Conservation (phyloP, 1,284 basidiomycete species). For the Ceratobasidium theobromae region DNA sequence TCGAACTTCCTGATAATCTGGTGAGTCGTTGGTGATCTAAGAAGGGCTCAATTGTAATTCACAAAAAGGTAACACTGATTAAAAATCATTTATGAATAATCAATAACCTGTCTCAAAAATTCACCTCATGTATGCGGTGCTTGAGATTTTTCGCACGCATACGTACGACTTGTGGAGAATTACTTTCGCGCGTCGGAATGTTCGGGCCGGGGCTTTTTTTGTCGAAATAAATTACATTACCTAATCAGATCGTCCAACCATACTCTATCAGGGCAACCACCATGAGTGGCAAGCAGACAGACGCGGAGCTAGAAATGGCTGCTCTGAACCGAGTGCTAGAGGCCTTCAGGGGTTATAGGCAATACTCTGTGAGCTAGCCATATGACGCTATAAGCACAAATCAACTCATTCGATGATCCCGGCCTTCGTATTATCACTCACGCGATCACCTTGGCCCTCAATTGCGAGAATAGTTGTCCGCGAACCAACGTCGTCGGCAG, state of each 20-base stretch:
- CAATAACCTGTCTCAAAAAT: no score
- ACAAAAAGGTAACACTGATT: no score
- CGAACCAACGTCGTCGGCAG: slow-evolving; percentile 72
- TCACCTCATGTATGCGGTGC: no score
- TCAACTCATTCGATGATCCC: neutral
- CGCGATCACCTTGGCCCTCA: neutral
- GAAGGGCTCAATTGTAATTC: no score
- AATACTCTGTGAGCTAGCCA: slow-evolving; percentile 10
- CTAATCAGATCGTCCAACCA: slow-evolving; percentile 7
- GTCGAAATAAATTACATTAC: neutral
- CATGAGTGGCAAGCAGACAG: slow-evolving; percentile 26
- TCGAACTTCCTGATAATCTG: no score
- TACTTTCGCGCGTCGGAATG: neutral
- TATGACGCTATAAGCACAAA: neutral
- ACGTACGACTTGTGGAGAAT: neutral
- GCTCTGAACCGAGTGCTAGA: slow-evolving; percentile 24
- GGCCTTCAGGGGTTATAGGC: slow-evolving; percentile 15
- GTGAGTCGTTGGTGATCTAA: no score
- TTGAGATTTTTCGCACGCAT: no score
- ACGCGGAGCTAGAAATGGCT: slow-evolving; percentile 24
- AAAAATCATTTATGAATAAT: no score
- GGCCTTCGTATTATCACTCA: neutral
- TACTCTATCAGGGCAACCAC: neutral
- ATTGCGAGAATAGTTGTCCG: slow-evolving; percentile 54
- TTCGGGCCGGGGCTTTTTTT: neutral